Evolutionary conservation across 768 basidiomycete species (phyloP), one percentile per base, ranked within the genome.

Genomic region (Serendipita sp.): DNA sequence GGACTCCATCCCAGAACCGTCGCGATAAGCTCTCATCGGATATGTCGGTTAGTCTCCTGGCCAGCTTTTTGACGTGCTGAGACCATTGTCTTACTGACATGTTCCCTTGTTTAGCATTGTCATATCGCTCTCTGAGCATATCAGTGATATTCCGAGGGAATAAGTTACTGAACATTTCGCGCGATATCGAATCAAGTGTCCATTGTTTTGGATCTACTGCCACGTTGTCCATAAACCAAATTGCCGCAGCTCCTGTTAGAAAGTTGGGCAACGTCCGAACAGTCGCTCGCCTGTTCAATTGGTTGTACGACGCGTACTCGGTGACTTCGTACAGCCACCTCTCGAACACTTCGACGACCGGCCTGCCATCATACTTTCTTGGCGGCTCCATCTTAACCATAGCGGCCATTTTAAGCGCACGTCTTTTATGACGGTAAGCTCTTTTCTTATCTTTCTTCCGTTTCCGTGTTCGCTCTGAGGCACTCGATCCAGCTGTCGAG

Each of bases 91-190:
- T 65, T 0, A 79, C 74, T 0, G 68, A 69, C 8, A 69, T 70
- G 1, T 71, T 60, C 1, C 69, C 65, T 54, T 79, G 77, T 1
- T 48, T 64, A 3, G 65, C 67, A 0, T 62, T 41, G 0, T 68
- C 51, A 0, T 79, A 66, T 16, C 72, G 71, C 4, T 70, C 65
- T 0, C 70, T 38, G 64, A 74, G 74, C 34, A 74, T 58, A 4
- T 69, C 46, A 0, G 68, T 36, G 52, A 70, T 76, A 52, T 75
- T 67, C 0, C 71, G 58, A 0, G 76, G 76, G 68, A 77, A 78
- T 35, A 76, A 76, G 28, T 74, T 74, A 28, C 76, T 69, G 64
- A 75, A 77, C n/a, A 78, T 15, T 35, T 70, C 72, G 3, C 64
- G 30, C 63, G 75, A 76, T 65, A 77, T 76, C 1, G 69, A 30